A percentile compares a stretch with the other conserved stretches of the same genome.
These are phyloP conservation scores for Oenanthe sinensis DNA, from an alignment of 129 eudicot genomes.

Conservation along the genomic window DNA sequence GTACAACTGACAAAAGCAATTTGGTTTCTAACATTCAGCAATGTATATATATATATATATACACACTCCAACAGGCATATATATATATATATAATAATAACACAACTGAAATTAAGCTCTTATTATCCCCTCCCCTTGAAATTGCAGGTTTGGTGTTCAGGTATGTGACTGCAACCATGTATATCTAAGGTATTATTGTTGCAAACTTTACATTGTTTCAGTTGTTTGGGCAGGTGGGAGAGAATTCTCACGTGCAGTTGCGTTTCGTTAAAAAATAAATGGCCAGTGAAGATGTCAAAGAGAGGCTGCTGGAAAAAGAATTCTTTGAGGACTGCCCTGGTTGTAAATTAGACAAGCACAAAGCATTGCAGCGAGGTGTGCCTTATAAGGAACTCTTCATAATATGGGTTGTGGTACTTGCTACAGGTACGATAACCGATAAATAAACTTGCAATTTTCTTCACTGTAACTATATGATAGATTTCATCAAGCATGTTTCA, in stretches of 20 bases:
- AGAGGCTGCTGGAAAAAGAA: constrained; percentile 35
- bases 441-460: background rate
- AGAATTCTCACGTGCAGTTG: background rate
- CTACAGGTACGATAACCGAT: constrained; percentile 32
- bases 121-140: background rate
- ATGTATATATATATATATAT: too few species aligned
- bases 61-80: background rate
- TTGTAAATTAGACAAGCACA: constrained; percentile 48
- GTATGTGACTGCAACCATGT: constrained; percentile 1
- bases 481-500: background rate
- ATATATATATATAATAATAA: too few species aligned
- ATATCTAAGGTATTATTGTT: background rate
- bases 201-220: background rate
- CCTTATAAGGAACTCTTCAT: constrained; percentile 51
- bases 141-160: background rate
- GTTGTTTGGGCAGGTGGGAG: constrained; percentile 2
- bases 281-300: constrained; percentile 22
- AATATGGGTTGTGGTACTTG: constrained; percentile 55
- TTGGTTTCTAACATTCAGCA: background rate
- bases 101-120: background rate
- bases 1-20: background rate
- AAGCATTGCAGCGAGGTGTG: constrained; percentile 36
- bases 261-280: background rate
- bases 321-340: constrained; percentile 63
- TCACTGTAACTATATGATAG: background rate